Conservation (phyloP, 306 rosid species). For the Dalbergia cultrata region DNA sequence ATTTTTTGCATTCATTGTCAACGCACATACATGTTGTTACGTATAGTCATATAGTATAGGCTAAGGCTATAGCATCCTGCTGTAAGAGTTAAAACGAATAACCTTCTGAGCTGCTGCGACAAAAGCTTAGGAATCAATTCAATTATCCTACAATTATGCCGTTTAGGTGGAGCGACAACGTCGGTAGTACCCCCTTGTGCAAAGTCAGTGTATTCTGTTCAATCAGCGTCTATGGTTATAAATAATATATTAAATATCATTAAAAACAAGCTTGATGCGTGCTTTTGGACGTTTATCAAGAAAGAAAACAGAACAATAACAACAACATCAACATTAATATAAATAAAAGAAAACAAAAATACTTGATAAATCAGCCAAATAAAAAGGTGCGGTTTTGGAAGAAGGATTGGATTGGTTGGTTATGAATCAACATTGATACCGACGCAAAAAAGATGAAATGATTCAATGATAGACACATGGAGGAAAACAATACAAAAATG, state of each 20-base stretch:
- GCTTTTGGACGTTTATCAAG: conserved; percentile 8
- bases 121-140: conserved; percentile 42
- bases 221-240: conserved; percentile 3
- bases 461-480: conserved; percentile 12
- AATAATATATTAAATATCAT: conserved; percentile 16
- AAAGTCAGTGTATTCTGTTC: conserved; percentile 46
- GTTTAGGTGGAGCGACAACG: conserved; percentile 39
- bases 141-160: neutral
- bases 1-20: conserved; percentile 25
- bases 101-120: conserved; percentile 3
- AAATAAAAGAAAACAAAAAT: neutral
- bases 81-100: conserved; percentile 53
- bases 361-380: conserved; percentile 30
- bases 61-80: neutral
- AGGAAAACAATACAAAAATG: conserved; percentile 23
- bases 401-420: conserved; percentile 56
- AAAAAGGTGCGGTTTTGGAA: conserved; percentile 40
- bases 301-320: conserved; percentile 11
- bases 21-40: neutral
- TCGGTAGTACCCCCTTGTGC: conserved; percentile 40
- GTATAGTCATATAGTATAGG: neutral
- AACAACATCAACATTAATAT: neutral
- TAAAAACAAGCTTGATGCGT: conserved; percentile 36
- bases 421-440: conserved; percentile 64
- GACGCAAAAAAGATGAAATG: conserved; percentile 49